phyloP scores from a whole-genome alignment of 2,329 filamentous ascomycete genomes.

The Aspergillus sp. region DNA sequence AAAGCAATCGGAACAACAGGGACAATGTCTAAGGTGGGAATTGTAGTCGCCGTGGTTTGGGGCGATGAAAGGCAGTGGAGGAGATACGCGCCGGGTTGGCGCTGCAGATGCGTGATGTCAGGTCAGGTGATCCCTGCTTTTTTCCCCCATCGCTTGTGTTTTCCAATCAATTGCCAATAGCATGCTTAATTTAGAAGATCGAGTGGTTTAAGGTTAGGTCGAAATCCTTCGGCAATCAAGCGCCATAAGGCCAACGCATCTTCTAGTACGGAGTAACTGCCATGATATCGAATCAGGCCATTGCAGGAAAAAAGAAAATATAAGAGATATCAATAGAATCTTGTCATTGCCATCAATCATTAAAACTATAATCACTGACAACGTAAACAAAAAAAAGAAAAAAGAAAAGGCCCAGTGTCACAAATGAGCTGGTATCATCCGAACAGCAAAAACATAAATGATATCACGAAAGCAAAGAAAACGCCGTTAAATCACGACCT shows the following conservation, averaged over 20 bases:
- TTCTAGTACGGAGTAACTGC: too few species aligned
- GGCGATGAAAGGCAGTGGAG: background rate
- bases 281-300: too few species aligned
- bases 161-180: too few species aligned
- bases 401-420: conserved; percentile 23
- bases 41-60: background rate
- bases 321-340: background rate
- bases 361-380: conserved; percentile 20
- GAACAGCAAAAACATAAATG: conserved; percentile 17
- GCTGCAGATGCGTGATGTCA: conserved; percentile 13
- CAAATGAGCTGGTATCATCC: conserved; percentile 37
- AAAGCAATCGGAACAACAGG: background rate
- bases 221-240: too few species aligned
- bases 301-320: background rate
- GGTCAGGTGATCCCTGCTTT: conserved; percentile 10
- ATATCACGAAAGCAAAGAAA: conserved; percentile 12
- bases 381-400: conserved; percentile 7
- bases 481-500: conserved; percentile 1
- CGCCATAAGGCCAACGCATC: too few species aligned
- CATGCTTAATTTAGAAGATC: too few species aligned
- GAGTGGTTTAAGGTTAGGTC: too few species aligned
- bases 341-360: conserved; percentile 27
- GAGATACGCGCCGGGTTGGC: conserved; percentile 19
- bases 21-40: background rate
- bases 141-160: too few species aligned